Conservation (phyloP, 2,329 filamentous ascomycete species). For the Fusarium graminum region DNA sequence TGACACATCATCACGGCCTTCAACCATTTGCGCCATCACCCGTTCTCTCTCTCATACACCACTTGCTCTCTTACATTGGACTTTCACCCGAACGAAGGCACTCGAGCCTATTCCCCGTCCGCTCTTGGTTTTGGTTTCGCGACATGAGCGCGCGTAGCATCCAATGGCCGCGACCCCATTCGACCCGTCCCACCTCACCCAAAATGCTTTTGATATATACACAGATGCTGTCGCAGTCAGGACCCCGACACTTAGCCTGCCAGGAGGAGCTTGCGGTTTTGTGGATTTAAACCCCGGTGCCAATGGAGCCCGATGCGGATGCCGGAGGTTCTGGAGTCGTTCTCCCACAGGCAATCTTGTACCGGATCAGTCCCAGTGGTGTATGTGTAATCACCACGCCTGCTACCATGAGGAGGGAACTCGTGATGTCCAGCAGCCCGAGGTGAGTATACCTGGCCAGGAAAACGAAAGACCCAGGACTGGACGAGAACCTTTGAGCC, state of each 20-base stretch:
- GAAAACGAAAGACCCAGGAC: slow-evolving; percentile 66
- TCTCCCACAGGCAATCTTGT: slow-evolving; percentile 52
- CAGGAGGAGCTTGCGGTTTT: slow-evolving; percentile 69
- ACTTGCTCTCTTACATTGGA: neutral
- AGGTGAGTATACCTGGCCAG: slow-evolving; percentile 56
- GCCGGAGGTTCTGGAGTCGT: slow-evolving; percentile 71
- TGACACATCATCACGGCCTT: slow-evolving; percentile 43
- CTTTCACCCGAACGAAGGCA: slow-evolving; percentile 9
- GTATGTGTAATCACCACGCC: slow-evolving; percentile 74
- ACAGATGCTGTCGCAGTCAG: slow-evolving; percentile 58
- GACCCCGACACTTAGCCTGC: slow-evolving; percentile 55
- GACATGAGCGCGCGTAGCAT: slow-evolving; percentile 48
- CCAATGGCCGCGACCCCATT: slow-evolving; percentile 67
- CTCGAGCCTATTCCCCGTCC: slow-evolving; percentile 20
- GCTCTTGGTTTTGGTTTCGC: slow-evolving; percentile 34
- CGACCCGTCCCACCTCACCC: slow-evolving; percentile 59
- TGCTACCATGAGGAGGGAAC: slow-evolving; percentile 69
- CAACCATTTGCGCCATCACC: slow-evolving; percentile 27
- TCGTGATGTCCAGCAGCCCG: slow-evolving; percentile 44
- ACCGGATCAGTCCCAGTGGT: slow-evolving; percentile 63
- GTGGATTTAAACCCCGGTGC: slow-evolving; percentile 66
- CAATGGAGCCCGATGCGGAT: slow-evolving; percentile 68
- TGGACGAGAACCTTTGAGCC: slow-evolving; percentile 65
- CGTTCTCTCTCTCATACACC: slow-evolving; percentile 1
- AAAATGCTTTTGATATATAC: slow-evolving; percentile 68